Conservation (phyloP, 2,329 filamentous ascomycete species). For the Neonectria faginata region DNA sequence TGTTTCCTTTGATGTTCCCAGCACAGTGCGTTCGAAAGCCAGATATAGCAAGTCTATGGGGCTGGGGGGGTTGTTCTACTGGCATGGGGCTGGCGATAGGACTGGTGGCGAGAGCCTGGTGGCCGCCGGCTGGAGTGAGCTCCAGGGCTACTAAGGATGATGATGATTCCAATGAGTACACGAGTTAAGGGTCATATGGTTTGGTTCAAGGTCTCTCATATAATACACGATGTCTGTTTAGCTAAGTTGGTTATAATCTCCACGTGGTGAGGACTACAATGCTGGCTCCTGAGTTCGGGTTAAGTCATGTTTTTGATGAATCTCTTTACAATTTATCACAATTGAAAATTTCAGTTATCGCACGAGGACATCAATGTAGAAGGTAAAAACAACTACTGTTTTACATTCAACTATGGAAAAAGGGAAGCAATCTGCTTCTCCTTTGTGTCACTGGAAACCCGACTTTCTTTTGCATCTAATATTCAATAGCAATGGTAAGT, state of each 20-base stretch:
- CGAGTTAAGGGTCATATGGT: neutral
- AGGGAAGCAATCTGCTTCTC: neutral
- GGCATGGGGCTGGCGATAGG: constrained; percentile 73
- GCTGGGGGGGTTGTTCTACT: constrained; percentile 75
- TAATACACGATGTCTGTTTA: neutral
- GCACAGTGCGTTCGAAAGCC: constrained; percentile 71
- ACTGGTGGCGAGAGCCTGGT: constrained; percentile 67
- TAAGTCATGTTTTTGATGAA: neutral
- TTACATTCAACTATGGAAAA: neutral
- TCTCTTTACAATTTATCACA: neutral
- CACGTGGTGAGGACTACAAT: neutral
- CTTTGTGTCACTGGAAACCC: neutral
- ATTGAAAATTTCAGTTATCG: neutral
- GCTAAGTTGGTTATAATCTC: neutral
- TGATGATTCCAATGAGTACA: neutral
- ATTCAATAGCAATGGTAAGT: neutral
- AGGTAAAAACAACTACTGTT: neutral
- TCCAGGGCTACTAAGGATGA: constrained; percentile 44
- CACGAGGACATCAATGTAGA: neutral
- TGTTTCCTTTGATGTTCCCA: constrained; percentile 72
- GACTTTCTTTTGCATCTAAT: neutral
- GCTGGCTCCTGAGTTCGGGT: neutral
- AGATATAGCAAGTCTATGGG: constrained; percentile 65
- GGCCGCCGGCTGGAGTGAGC: constrained; percentile 67
- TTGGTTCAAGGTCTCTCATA: neutral